Conservation (phyloP, 495 filamentous ascomycete species). For the Daldinia grandis region DNA sequence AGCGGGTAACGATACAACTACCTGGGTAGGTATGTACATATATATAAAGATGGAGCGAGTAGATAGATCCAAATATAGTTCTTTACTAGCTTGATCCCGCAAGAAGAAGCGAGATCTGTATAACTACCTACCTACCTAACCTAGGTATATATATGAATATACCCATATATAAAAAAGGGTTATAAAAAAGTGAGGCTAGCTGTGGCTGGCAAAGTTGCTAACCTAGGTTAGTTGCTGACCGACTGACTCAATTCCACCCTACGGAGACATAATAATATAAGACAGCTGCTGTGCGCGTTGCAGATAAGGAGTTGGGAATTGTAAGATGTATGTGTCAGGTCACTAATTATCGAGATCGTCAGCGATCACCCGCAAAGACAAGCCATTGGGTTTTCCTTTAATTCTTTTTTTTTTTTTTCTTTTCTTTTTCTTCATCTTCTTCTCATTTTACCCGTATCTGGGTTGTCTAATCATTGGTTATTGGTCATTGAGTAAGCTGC, state of each 20-base stretch:
- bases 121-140: too few species aligned
- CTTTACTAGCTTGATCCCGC: neutral
- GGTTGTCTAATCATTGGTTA: neutral
- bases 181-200: neutral
- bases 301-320: neutral
- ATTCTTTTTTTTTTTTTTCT: neutral
- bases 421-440: neutral
- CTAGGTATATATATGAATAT: too few species aligned
- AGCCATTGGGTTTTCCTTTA: too few species aligned
- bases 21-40: neutral
- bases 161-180: neutral
- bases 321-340: neutral
- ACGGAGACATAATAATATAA: neutral
- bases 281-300: neutral
- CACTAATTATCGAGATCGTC: neutral
- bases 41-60: neutral
- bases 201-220: neutral
- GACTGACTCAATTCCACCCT: neutral
- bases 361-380: neutral
- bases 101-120: slow-evolving; percentile 1
- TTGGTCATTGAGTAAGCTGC: neutral
- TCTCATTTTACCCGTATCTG: neutral
- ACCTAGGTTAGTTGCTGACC: neutral
- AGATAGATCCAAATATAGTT: neutral
- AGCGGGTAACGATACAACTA: neutral